Evolutionary conservation across 1,284 basidiomycete genomes (phyloP).

Genomic region (Filobasidium uniguttulatum): DNA sequence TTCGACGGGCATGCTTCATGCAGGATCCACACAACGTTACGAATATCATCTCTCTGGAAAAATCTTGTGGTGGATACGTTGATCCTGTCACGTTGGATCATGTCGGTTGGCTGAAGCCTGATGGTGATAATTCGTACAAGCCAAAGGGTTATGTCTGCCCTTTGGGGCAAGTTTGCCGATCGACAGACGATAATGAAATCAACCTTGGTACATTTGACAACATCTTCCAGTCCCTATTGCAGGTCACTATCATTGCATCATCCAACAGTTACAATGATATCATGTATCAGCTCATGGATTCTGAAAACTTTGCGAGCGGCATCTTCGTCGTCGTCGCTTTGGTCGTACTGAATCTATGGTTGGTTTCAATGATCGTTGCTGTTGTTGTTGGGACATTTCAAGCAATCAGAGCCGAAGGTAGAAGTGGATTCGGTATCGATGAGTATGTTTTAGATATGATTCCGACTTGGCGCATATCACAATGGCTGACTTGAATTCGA

Average conservation of each 20-base stretch:
- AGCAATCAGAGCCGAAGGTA: slow-evolving; percentile 70
- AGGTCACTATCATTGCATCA: slow-evolving; percentile 74
- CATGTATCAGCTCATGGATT: slow-evolving; percentile 86
- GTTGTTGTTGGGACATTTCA: slow-evolving; percentile 88
- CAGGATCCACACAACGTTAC: slow-evolving; percentile 34
- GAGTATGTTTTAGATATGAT: slow-evolving; percentile 38
- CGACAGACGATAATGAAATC: slow-evolving; percentile 52
- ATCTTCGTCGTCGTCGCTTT: slow-evolving; percentile 78
- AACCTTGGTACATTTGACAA: slow-evolving; percentile 76
- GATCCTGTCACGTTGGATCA: slow-evolving; percentile 44
- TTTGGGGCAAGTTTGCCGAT: slow-evolving; percentile 60
- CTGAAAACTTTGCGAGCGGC: slow-evolving; percentile 77
- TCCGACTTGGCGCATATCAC: background rate
- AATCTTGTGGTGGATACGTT: slow-evolving; percentile 67
- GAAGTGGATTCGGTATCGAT: slow-evolving; percentile 81
- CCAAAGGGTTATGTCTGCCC: slow-evolving; percentile 74
- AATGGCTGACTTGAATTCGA: too few species aligned
- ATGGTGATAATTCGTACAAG: slow-evolving; percentile 30
- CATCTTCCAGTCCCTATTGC: slow-evolving; percentile 65
- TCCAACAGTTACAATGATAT: slow-evolving; percentile 44
- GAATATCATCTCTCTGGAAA: slow-evolving; percentile 34
- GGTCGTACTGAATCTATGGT: slow-evolving; percentile 80
- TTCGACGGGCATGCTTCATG: slow-evolving; percentile 45
- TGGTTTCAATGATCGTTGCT: slow-evolving; percentile 88
- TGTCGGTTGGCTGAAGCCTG: slow-evolving; percentile 42